Percentiles rank a stretch among this genome's conserved stretches.
Evolutionary conservation across 495 filamentous ascomycete species (phyloP).

Genomic region (Xylaria curta): DNA sequence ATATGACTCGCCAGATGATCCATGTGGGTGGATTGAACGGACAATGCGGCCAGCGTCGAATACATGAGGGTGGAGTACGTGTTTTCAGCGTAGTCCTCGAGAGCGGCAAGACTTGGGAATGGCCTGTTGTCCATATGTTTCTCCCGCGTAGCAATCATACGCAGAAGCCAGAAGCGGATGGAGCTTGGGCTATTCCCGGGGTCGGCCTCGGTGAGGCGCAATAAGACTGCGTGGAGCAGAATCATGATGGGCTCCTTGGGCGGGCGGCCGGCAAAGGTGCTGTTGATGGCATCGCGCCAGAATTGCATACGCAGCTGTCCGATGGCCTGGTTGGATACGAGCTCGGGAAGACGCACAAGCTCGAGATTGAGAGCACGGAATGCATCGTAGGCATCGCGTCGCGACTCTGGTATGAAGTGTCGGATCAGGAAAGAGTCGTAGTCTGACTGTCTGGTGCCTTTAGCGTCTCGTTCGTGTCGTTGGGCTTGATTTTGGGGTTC

Average conservation of each 20-base stretch:
- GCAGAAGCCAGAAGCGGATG: slow-evolving; percentile 80
- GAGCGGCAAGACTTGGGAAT: slow-evolving; percentile 70
- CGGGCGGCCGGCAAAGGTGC: slow-evolving; percentile 70
- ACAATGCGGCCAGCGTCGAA: slow-evolving; percentile 77
- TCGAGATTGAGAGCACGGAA: slow-evolving; percentile 93
- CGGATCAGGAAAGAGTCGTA: slow-evolving; percentile 85
- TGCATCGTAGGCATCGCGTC: slow-evolving; percentile 83
- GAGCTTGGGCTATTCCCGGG: slow-evolving; percentile 59
- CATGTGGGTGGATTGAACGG: slow-evolving; percentile 77
- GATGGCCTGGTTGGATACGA: slow-evolving; percentile 79
- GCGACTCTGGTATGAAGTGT: slow-evolving; percentile 75
- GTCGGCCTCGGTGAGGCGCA: slow-evolving; percentile 60
- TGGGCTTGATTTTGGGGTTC: neutral
- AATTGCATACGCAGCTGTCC: slow-evolving; percentile 91
- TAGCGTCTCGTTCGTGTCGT: slow-evolving; percentile 14
- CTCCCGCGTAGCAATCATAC: slow-evolving; percentile 80
- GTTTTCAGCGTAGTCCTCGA: slow-evolving; percentile 90
- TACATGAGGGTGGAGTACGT: slow-evolving; percentile 96
- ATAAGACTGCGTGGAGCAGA: slow-evolving; percentile 73
- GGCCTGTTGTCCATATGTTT: slow-evolving; percentile 84
- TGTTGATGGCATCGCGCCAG: slow-evolving; percentile 85
- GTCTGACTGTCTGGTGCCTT: slow-evolving; percentile 72
- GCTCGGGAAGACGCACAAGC: slow-evolving; percentile 84
- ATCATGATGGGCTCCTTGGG: slow-evolving; percentile 92
- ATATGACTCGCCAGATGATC: slow-evolving; percentile 95